These are phyloP conservation scores for Angomonas deanei DNA, from an alignment of 208 protist species.

Conservation along the genomic window DNA sequence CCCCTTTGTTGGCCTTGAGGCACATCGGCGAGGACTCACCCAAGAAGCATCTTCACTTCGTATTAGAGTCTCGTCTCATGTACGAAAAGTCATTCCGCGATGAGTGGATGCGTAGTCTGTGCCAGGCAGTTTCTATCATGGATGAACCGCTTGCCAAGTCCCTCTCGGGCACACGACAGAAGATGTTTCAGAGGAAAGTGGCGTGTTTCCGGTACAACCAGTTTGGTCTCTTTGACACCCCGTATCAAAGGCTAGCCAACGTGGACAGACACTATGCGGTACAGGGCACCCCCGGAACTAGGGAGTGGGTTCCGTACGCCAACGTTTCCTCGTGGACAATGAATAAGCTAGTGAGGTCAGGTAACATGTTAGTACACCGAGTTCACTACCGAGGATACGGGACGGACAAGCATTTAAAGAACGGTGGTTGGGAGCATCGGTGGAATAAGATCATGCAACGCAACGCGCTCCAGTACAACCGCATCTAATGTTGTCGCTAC, in stretches of 20 bases:
- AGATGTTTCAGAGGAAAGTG: slow-evolving; percentile 85
- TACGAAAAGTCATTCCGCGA: slow-evolving; percentile 92
- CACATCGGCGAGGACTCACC: slow-evolving; percentile 88
- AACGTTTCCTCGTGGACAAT: slow-evolving; percentile 89
- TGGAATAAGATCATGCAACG: slow-evolving; percentile 91
- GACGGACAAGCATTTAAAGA: slow-evolving; percentile 70
- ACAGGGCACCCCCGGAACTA: slow-evolving; percentile 68
- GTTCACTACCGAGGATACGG: slow-evolving; percentile 84
- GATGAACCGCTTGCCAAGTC: slow-evolving; percentile 83
- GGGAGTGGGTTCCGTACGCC: slow-evolving; percentile 86
- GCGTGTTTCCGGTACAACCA: slow-evolving; percentile 90
- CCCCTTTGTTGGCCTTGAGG: slow-evolving; percentile 32
- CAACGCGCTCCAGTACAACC: slow-evolving; percentile 84
- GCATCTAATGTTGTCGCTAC: slow-evolving; percentile 39
- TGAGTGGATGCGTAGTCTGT: slow-evolving; percentile 80
- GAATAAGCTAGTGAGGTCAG: slow-evolving; percentile 85
- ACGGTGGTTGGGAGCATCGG: slow-evolving; percentile 84
- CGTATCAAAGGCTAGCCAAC: slow-evolving; percentile 82
- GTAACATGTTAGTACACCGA: slow-evolving; percentile 84
- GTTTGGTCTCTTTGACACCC: slow-evolving; percentile 77
- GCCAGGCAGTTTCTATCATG: slow-evolving; percentile 59
- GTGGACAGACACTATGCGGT: slow-evolving; percentile 81
- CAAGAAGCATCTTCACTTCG: slow-evolving; percentile 81
- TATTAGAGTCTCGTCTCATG: slow-evolving; percentile 82
- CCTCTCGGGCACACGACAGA: slow-evolving; percentile 46